Percentiles rank a stretch among this genome's conserved stretches.
phyloP scores from a whole-genome alignment of 306 rosid genomes.

The Vigna unguiculata region DNA sequence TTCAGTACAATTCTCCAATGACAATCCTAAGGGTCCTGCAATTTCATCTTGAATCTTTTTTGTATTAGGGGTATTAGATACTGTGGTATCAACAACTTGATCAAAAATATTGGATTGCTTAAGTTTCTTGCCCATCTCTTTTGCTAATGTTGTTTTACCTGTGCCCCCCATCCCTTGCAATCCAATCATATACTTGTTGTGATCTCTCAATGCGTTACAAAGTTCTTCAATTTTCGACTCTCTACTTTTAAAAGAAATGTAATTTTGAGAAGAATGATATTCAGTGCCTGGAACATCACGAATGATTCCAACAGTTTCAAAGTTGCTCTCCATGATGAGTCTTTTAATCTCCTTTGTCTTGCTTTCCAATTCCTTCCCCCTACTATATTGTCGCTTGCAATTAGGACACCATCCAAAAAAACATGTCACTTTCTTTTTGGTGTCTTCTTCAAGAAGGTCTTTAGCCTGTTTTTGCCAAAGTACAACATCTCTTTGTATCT shows the following conservation, averaged over 20 bases:
- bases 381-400: neutral
- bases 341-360: neutral
- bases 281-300: neutral
- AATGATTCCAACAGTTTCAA: neutral
- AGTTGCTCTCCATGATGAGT: neutral
- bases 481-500: neutral
- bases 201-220: constrained; percentile 1
- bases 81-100: neutral
- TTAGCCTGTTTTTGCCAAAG: neutral
- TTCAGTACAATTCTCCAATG: neutral
- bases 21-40: constrained; percentile 1
- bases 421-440: neutral
- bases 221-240: neutral
- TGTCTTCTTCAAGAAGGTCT: neutral
- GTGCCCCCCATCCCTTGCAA: neutral
- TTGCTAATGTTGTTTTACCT: constrained; percentile 1
- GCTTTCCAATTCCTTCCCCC: neutral
- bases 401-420: constrained; percentile 13
- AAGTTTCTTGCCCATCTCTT: neutral
- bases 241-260: constrained; percentile 5
- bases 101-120: neutral
- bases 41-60: constrained; percentile 35
- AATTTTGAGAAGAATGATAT: neutral
- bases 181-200: neutral
- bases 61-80: constrained; percentile 1